Conservation (phyloP, 768 basidiomycete species). For the Lactarius tabidus region DNA sequence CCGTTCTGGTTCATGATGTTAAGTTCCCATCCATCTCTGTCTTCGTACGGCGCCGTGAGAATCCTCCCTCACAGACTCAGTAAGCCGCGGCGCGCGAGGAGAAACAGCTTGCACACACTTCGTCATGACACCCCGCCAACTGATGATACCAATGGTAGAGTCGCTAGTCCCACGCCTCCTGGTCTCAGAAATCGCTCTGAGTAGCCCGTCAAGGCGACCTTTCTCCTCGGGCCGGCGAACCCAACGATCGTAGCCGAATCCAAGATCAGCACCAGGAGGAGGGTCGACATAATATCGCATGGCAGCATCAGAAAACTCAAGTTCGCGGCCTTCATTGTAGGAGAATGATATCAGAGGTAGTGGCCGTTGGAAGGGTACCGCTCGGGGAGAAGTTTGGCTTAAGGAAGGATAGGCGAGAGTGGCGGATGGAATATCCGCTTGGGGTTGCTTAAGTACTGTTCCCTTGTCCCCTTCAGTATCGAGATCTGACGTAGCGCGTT, state of each 20-base stretch:
- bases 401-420: conserved; percentile 27
- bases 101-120: conserved; percentile 46
- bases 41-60: conserved; percentile 78
- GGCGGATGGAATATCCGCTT: neutral
- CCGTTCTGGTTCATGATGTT: conserved; percentile 76
- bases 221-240: conserved; percentile 58
- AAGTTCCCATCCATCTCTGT: conserved; percentile 71
- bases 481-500: conserved; percentile 13
- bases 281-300: conserved; percentile 69
- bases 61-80: conserved; percentile 52
- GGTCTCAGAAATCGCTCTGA: conserved; percentile 52
- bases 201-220: conserved; percentile 63
- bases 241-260: conserved; percentile 73
- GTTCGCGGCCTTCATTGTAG: conserved; percentile 50
- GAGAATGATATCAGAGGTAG: conserved; percentile 68
- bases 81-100: conserved; percentile 19
- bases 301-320: conserved; percentile 65
- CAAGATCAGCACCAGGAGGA: conserved; percentile 59
- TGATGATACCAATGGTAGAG: conserved; percentile 52
- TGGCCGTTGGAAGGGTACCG: conserved; percentile 63
- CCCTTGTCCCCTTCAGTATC: neutral
- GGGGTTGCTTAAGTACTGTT: neutral
- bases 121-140: conserved; percentile 83
- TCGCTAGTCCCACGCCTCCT: conserved; percentile 35
- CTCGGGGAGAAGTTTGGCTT: conserved; percentile 15